Base-by-base conservation (phyloP, 768 basidiomycete species). In the Xanthoconium stramineum region DNA sequence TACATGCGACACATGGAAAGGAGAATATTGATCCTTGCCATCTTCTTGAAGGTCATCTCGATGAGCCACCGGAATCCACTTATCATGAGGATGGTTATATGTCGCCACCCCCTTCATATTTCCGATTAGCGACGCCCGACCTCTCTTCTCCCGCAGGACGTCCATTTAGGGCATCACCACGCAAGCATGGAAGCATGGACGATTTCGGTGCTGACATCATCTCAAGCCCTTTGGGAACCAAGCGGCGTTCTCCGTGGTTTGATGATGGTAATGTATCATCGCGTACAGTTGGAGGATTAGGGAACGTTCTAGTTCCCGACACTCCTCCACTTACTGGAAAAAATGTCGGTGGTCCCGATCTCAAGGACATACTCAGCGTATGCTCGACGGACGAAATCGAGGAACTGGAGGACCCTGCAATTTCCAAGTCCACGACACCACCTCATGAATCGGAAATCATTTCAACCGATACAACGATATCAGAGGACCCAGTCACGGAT, bases 41-140 rank as follows among this genome's bases (percentile, higher is more conserved):
- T 20, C 72, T 75, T 50, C 68, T 73, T 54, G 77, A 78, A 54
- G 71, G 74, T 38, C 74, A 81, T 55, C 72, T 74, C 9, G 72
- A 76, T 32, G 68, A 76, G 28, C 64, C 57, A 45, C 61, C 67
- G 35, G 76, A 82, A 50, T 65, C 61, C 11, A 82, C 89, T 15
- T 76, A 78, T 64, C 90, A 90, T 71, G 91, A 92, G 66, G 89
- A 89, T 57, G 90, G 91, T 15, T 93, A 92, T 70, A 76, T 88
- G 51, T 90, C 90, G n/a, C 89, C 89, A 15, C 73, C 81, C 10
- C 73, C 80, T 46, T 83, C 83, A 24, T 74, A 78, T 60, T 64
- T 68, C 58, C 78, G 77, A 48, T 72, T 71, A 56, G 75, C 75
- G 58, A 85, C 84, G 37, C 78, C 78, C 28, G 82, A 88, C 55